Evolutionary conservation across 352 stramenopile genomes (phyloP).

Genomic region (Phytophthora pini): DNA sequence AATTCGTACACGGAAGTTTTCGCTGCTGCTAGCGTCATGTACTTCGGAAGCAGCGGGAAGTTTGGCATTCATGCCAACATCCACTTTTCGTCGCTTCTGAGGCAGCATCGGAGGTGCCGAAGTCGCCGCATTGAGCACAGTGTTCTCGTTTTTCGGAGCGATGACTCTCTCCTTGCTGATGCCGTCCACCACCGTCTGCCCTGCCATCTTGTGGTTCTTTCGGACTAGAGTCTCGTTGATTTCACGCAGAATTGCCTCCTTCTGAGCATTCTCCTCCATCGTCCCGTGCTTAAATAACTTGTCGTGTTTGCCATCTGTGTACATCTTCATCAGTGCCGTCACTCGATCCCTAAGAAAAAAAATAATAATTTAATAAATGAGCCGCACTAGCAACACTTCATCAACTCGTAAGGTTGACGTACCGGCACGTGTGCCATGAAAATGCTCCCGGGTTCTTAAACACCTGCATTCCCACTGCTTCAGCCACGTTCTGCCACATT

Average conservation of each 20-base stretch:
- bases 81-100: conserved; percentile 39
- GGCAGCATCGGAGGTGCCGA: conserved; percentile 1
- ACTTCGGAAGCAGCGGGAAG: neutral
- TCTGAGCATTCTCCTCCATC: conserved; percentile 71
- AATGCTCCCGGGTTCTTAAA: conserved; percentile 77
- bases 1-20: conserved; percentile 66
- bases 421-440: conserved; percentile 88
- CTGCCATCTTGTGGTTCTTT: conserved; percentile 56
- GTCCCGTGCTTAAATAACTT: conserved; percentile 86
- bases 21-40: conserved; percentile 34
- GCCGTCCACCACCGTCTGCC: conserved; percentile 22
- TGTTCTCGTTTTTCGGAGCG: conserved; percentile 23
- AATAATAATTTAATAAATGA: neutral
- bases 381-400: too few relatives aligned
- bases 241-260: conserved; percentile 71
- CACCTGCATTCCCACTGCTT: conserved; percentile 61
- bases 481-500: conserved; percentile 81
- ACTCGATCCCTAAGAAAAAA: conserved; percentile 61
- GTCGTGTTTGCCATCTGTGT: conserved; percentile 78
- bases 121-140: neutral
- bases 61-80: conserved; percentile 15
- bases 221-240: conserved; percentile 56
- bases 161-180: conserved; percentile 28
- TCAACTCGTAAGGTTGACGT: conserved; percentile 6
- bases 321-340: conserved; percentile 82